Base-by-base conservation (phyloP, 1,284 basidiomycete genomes). In the Ustilago hordei region DNA sequence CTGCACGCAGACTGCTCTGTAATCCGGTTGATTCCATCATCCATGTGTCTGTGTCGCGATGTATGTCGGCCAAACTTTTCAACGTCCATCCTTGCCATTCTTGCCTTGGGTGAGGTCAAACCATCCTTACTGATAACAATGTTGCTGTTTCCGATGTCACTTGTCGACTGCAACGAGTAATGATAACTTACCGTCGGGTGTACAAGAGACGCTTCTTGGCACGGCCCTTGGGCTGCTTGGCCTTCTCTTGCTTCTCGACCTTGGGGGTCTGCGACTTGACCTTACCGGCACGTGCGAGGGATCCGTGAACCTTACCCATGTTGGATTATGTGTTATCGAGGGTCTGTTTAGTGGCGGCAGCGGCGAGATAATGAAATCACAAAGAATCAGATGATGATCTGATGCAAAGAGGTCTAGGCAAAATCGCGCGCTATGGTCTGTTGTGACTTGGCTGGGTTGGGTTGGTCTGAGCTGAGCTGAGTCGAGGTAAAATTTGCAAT, bases 241-340 rank as follows among this genome's bases (percentile, higher is more conserved):
- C 95, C 92, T 96, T 97, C 90, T 97, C 95, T 90, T 96, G 94
- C 88, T 93, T 91, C 87, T 96, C 95, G 87, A 96, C 95, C 81
- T 82, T 84, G 85, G 95, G 95, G 86, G 92, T 93, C 89, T 97
- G 95, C 85, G 93, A 94, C 90, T 94, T 97, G 91, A 98, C 95
- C 92, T 98, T 98, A 89, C 95, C 95, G 88, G 95, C 95, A 91
- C 96, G 95, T 89, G 95, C 95, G 89, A 98, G 95, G 87, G 95
- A 98, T 89, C 96, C 95, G 93, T 98, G 95, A 89, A 98, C 96
- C 87, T 89, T 89, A 86, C 89, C 89, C 89, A 89, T 89, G 57
- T 78, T 84, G 80, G 57, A 70, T 61, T 77, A 71, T 74, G 68
- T 75, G 63, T 72, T 76, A 72, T 68, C 60, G 71, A 68, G 61